These are phyloP conservation scores for Zygoascus flipseniorum DNA, from an alignment of 805 yeast genomes.

Conservation along the genomic window DNA sequence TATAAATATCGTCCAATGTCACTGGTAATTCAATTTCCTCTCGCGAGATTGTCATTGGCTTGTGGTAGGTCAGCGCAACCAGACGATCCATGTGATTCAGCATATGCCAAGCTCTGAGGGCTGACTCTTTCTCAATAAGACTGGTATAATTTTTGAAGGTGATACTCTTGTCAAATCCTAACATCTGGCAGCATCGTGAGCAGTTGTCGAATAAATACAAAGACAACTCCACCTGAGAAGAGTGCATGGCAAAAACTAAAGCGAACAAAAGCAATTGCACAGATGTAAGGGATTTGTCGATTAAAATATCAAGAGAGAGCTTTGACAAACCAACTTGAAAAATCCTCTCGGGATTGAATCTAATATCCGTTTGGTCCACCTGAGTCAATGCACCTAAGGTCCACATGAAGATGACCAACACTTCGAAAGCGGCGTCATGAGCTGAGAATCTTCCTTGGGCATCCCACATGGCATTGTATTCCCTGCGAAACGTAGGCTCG, in stretches of 20 bases:
- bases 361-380: neutral
- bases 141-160: conserved; percentile 9
- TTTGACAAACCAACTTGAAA: conserved; percentile 17
- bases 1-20: conserved; percentile 17
- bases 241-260: conserved; percentile 20
- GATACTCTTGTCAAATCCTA: conserved; percentile 28
- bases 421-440: conserved; percentile 17
- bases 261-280: conserved; percentile 20
- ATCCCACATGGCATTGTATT: conserved; percentile 19
- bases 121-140: conserved; percentile 17
- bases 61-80: conserved; percentile 20
- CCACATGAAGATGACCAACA: conserved; percentile 20
- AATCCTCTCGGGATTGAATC: conserved; percentile 9
- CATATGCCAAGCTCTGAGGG: conserved; percentile 22
- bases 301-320: conserved; percentile 17
- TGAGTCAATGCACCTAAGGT: conserved; percentile 20
- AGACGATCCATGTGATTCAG: conserved; percentile 21
- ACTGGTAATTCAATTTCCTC: conserved; percentile 11
- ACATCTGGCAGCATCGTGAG: conserved; percentile 35
- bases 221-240: conserved; percentile 22
- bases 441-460: neutral
- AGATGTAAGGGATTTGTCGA: conserved; percentile 16
- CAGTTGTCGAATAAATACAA: conserved; percentile 39
- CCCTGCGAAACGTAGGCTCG: conserved; percentile 17
- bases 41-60: conserved; percentile 18